Evolutionary conservation across 257 asterid genomes (phyloP).

Genomic region (Catharanthus roseus): DNA sequence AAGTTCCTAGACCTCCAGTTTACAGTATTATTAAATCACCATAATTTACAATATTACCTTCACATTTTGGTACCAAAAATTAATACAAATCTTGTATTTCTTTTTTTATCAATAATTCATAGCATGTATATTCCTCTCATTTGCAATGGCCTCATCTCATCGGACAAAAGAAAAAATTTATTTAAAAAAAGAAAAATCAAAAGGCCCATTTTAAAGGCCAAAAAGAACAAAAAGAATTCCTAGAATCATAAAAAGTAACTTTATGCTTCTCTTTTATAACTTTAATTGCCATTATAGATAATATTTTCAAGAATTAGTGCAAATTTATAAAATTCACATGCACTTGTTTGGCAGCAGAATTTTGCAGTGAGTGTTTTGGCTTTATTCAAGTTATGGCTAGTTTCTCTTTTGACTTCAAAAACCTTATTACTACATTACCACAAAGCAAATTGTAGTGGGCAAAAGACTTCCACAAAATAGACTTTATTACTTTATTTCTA

Average conservation of each 20-base stretch:
- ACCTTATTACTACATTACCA: background rate
- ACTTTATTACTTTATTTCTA: background rate
- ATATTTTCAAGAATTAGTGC: conserved; percentile 7
- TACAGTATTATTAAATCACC: too few species aligned
- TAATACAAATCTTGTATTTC: too few species aligned
- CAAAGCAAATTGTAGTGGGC: conserved; percentile 9
- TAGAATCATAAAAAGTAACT: conserved; percentile 5
- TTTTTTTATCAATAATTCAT: too few species aligned
- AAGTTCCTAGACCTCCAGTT: too few species aligned
- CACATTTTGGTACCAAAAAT: too few species aligned
- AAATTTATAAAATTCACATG: background rate
- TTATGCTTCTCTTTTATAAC: background rate
- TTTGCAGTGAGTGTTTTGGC: conserved; percentile 7
- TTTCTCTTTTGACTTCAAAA: conserved; percentile 6
- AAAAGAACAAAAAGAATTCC: too few species aligned
- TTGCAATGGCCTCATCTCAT: too few species aligned
- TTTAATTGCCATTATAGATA: background rate
- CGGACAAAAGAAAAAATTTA: too few species aligned
- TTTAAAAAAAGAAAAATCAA: too few species aligned
- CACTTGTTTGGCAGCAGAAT: background rate
- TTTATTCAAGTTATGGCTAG: conserved; percentile 2
- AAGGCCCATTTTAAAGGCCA: too few species aligned
- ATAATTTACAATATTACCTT: too few species aligned
- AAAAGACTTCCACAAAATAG: background rate
- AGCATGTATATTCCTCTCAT: too few species aligned